A percentile compares a stretch with the other conserved stretches of the same genome.
Conservation (phyloP, 148 eudicot species). For the Rhododendron vialii region DNA sequence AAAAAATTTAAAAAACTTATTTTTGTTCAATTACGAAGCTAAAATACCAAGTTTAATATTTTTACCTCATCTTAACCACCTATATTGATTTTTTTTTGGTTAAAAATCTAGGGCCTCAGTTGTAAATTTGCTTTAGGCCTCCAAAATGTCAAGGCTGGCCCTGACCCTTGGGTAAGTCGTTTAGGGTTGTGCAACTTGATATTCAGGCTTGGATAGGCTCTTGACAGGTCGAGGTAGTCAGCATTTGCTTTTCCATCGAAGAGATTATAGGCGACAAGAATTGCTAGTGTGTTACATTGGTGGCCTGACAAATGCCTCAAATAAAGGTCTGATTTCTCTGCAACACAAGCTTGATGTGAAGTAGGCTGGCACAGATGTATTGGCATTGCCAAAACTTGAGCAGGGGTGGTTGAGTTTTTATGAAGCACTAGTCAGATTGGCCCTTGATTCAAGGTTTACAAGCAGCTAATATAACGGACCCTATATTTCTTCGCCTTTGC, state of each 20-base stretch:
- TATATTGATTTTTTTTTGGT: too few species aligned
- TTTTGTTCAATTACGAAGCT: too few species aligned
- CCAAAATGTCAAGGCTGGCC: too few species aligned
- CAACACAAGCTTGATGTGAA: not conserved
- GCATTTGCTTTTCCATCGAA: too few species aligned
- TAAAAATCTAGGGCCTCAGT: too few species aligned
- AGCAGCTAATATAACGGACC: not conserved
- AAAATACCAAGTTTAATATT: too few species aligned
- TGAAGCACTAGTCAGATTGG: not conserved
- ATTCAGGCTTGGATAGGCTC: not conserved
- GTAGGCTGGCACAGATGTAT: not conserved
- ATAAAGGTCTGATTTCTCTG: not conserved
- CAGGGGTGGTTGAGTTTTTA: not conserved
- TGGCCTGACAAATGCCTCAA: not conserved
- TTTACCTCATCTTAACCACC: too few species aligned
- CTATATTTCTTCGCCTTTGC: not conserved
- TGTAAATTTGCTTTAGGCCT: too few species aligned
- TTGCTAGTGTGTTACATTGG: not conserved
- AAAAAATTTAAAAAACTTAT: too few species aligned
- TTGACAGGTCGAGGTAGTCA: not conserved
- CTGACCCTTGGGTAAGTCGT: not conserved
- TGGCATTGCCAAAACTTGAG: not conserved
- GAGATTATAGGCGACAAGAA: not conserved
- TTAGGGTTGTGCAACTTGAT: not conserved
- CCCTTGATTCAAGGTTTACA: not conserved